Evolutionary conservation across 768 basidiomycete species (phyloP), one percentile per base, ranked within the genome.

Genomic region (Podaxis sp.): DNA sequence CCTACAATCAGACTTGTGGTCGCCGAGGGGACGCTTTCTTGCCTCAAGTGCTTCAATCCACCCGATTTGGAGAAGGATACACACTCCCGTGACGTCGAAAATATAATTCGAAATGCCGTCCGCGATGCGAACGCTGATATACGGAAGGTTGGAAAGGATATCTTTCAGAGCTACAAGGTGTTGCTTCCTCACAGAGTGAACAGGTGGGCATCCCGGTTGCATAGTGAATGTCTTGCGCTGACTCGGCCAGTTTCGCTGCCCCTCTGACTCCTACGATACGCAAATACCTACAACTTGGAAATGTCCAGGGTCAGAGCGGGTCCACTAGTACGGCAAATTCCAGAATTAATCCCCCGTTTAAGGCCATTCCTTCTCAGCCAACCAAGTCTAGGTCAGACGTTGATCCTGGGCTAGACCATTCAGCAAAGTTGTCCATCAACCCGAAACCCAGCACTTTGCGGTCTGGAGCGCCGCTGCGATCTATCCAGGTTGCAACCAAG

Each of bases 51-150:
- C 66, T 88, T 87, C 71, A 91, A 90, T 72, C 91, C 91, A 8
- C 89, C 90, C 0, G 90, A 93, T 66, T 71, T 93, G 33, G 90
- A 90, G 72, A 89, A 83, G 71, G 89, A 91, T 52, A 63, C 75
- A 0, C 77, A 88, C 15, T 86, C 85, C 0, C 78, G 77, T 50
- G 85, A 89, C 43, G 77, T 95, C 27, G 93, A 95, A 71, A 77
- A 73, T 11, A 81, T 91, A 52, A 90, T 95, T 66, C 85, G 80
- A 62, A 67, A 73, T 8, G 83, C 89, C 2, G 89, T 86, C 13
- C 81, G 83, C 29, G 93, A 95, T 72, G 83, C 90, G 4, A 90
- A 81, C 68, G 86, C 87, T 25, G 92, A 93, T 54, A 82, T 93
- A 29, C 79, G 93, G 66, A 89, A 85, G 70, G 72, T 84, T 8